phyloP scores from a whole-genome alignment of 805 yeast genomes.

The Cyberlindnera mycetangii region DNA sequence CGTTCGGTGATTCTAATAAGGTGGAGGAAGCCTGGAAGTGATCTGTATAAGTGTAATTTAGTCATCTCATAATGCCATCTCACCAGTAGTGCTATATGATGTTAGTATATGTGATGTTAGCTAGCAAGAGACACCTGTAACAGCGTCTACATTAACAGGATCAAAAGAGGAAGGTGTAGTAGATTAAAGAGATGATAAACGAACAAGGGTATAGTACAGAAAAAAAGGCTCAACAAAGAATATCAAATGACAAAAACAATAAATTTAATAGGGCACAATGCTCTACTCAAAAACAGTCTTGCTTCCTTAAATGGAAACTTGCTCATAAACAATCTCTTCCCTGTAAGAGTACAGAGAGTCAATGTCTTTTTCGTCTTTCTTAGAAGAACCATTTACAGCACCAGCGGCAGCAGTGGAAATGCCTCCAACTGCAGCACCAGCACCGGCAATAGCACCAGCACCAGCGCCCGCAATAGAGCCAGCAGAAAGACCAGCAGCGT shows the following conservation, averaged over 20 bases:
- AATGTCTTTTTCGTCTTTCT: slow-evolving; percentile 10
- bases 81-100: too few relatives aligned
- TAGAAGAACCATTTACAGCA: background rate
- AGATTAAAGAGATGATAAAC: background rate
- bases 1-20: slow-evolving; percentile 51
- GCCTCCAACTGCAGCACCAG: slow-evolving; percentile 9
- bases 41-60: background rate
- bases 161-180: too few relatives aligned
- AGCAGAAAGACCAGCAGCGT: slow-evolving; percentile 1
- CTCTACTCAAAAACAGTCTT: too few relatives aligned
- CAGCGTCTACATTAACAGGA: too few relatives aligned
- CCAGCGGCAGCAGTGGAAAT: background rate
- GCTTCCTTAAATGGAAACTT: slow-evolving; percentile 15
- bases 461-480: slow-evolving; percentile 2
- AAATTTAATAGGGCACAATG: too few relatives aligned
- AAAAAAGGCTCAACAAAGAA: background rate
- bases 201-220: background rate
- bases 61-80: background rate
- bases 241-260: background rate
- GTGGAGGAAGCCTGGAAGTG: slow-evolving; percentile 28
- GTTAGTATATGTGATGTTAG: too few relatives aligned
- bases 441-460: background rate
- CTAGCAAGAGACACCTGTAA: too few relatives aligned
- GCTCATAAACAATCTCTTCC: slow-evolving; percentile 23
- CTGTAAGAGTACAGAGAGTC: slow-evolving; percentile 23